These are phyloP conservation scores for Neonectria faginata DNA, from an alignment of 2,329 filamentous ascomycete species.

Conservation along the genomic window DNA sequence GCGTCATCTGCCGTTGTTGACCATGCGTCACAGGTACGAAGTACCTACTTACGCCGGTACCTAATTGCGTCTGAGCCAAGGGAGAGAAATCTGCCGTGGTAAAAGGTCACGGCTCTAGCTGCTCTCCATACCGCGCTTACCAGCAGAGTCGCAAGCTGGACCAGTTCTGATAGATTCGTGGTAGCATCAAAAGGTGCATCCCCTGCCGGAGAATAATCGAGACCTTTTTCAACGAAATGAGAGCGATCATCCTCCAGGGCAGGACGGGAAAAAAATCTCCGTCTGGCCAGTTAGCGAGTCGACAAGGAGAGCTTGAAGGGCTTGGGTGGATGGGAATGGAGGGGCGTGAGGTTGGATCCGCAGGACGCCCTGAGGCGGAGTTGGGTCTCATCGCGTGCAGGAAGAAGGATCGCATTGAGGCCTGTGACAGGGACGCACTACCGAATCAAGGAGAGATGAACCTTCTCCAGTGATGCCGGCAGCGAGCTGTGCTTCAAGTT, in stretches of 20 bases:
- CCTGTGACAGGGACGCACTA: constrained; percentile 32
- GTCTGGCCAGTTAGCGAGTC: constrained; percentile 31
- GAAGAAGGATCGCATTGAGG: constrained; percentile 32
- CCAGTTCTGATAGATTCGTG: constrained; percentile 25
- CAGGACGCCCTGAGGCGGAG: constrained; percentile 15
- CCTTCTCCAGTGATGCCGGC: constrained; percentile 30
- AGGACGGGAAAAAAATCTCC: constrained; percentile 32
- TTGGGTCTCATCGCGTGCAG: constrained; percentile 37
- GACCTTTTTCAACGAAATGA: constrained; percentile 27
- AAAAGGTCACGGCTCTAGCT: background rate
- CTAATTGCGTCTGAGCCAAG: too few relatives aligned
- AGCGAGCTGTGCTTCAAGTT: constrained; percentile 24
- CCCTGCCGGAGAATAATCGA: constrained; percentile 32
- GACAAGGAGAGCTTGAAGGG: constrained; percentile 15
- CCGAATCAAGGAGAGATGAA: constrained; percentile 33
- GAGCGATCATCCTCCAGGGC: constrained; percentile 23
- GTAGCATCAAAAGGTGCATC: constrained; percentile 19
- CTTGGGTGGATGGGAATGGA: constrained; percentile 18
- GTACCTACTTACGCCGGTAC: too few relatives aligned
- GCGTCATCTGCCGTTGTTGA: constrained; percentile 32
- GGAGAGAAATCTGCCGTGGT: background rate
- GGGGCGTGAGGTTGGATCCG: constrained; percentile 23
- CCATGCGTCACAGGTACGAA: constrained; percentile 20
- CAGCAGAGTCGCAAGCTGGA: constrained; percentile 18
- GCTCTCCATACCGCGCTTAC: background rate